Evolutionary conservation across 2,329 filamentous ascomycete species (phyloP).

Genomic region (Cercospora nicotianae): DNA sequence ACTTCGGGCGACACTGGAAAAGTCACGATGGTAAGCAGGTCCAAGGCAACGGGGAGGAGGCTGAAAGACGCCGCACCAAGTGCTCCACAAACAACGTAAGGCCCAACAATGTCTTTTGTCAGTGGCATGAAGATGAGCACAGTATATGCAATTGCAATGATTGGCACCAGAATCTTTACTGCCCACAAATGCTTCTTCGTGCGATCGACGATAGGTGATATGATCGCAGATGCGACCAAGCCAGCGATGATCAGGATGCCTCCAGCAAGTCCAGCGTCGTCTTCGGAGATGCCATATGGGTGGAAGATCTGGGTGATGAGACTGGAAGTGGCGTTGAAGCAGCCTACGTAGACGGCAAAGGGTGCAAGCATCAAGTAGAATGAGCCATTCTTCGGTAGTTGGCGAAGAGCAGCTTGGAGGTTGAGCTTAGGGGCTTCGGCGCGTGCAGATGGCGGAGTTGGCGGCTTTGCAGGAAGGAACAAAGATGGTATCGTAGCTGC

Average conservation of each 20-base stretch:
- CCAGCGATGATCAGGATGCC: slow-evolving; percentile 88
- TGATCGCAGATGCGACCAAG: slow-evolving; percentile 71
- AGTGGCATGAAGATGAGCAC: slow-evolving; percentile 77
- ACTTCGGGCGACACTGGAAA: slow-evolving; percentile 86
- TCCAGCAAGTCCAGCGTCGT: slow-evolving; percentile 84
- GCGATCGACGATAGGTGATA: slow-evolving; percentile 79
- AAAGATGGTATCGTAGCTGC: slow-evolving; percentile 71
- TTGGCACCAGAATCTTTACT: slow-evolving; percentile 71
- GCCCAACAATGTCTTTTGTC: slow-evolving; percentile 61
- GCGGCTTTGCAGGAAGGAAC: slow-evolving; percentile 74
- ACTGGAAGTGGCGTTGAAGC: slow-evolving; percentile 90
- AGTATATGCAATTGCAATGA: slow-evolving; percentile 69
- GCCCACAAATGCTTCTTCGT: slow-evolving; percentile 75
- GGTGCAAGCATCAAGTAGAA: slow-evolving; percentile 79
- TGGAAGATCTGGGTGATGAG: slow-evolving; percentile 86
- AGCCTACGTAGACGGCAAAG: slow-evolving; percentile 82
- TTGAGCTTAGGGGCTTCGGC: slow-evolving; percentile 57
- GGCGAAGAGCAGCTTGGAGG: slow-evolving; percentile 53
- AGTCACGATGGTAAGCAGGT: slow-evolving; percentile 83
- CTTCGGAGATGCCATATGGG: slow-evolving; percentile 81
- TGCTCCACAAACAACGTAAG: slow-evolving; percentile 72
- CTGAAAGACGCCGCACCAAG: slow-evolving; percentile 79
- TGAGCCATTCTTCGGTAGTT: slow-evolving; percentile 58
- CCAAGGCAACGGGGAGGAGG: slow-evolving; percentile 79
- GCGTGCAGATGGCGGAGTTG: slow-evolving; percentile 73